Base-by-base conservation (phyloP, 768 basidiomycete genomes). In the Lactifluus pinguis region DNA sequence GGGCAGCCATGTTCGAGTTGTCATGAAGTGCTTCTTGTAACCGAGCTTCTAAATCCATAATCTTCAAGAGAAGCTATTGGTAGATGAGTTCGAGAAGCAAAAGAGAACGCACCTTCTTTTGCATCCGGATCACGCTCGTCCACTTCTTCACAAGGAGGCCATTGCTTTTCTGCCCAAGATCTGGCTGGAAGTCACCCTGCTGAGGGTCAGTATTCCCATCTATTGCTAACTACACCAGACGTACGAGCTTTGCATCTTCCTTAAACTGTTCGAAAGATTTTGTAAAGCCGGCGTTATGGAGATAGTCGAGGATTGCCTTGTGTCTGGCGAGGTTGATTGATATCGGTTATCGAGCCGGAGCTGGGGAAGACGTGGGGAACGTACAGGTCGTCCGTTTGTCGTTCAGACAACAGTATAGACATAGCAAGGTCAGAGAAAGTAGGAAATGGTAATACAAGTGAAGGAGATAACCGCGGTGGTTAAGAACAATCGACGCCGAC, bases 11-110 rank as follows among this genome's bases (percentile, higher is more conserved):
- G 57, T 61, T 66, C 0, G 78, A 71, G 29, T 80, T 74, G 68
- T 83, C 81, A 55, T 80, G 77, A 58, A 75, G 64, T 36, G 82
- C 74, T 53, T 79, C 74, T 6, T 80, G 71, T 54, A 83, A 78
- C 11, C 80, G 76, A 8, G 76, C 69, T 70, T 85, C 83, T 29
- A 85, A 73, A 62, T 84, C 83, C 76, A 84, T 77, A 57, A 85
- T 83, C 83, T 84, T 66, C 13, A 19, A 21, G 41, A 17, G 36
- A 13, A 9, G 32, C 42, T 14, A 19, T 49, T 41, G 47, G 32
- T n/a, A 14, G 17, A 39, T 42, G 15, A 7, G 25, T 21, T 36
- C 3, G 32, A 15, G 6, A 25, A 44, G 36, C 32, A 17, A 13
- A 57, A 49, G 29, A 62, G 38, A 45, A 19, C 49, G 32, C 19